Evolutionary conservation across 352 stramenopile species (phyloP), one percentile per base, ranked within the genome.

Genomic region (Globisporangium takayamanum): DNA sequence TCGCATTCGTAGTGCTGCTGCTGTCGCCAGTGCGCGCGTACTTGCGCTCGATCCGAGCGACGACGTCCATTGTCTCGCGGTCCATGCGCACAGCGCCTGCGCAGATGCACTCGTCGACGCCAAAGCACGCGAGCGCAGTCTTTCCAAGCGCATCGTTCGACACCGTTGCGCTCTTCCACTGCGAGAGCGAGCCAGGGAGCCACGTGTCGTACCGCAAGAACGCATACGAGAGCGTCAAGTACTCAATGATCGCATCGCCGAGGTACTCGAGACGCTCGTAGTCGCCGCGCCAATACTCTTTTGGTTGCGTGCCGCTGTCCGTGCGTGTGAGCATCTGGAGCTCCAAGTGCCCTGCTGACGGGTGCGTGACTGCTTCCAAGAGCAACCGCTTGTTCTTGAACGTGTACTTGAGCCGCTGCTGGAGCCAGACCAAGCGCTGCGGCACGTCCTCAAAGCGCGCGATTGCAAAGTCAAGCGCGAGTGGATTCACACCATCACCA

Each of bases 221-320:
- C 1, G 82, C 85, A 57, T 95, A 93, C 15, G 86, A 88, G 15
- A 95, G 71, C 44, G 88, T 93, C 45, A 96, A 60, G 57, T 94
- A 96, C 62, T 95, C 88, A 53, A 96, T 92, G 50, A 96, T 72
- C 11, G 88, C 88, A 53, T 96, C 88, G 10, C 88, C 88, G 18
- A 96, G 64, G 55, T 94, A 96, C 61, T 96, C 88, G 8, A 96
- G 59, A 5, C 88, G 84, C 63, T 96, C 85, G 48, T 96, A 96
- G 59, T 96, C 80, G n/a, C 80, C 75, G 54, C 75, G 83, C 82
- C 80, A 94, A 15, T 72, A 62, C 11, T 75, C 22, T 80, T 74
- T 60, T 80, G 72, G 36, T 67, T 64, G n/a, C 52, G 56, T 28
- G 55, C 67, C 10, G 63, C 72, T 30, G 48, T 59, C 25, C 1